Base-by-base conservation (phyloP, 768 basidiomycete genomes). In the Amylocystis lapponica region DNA sequence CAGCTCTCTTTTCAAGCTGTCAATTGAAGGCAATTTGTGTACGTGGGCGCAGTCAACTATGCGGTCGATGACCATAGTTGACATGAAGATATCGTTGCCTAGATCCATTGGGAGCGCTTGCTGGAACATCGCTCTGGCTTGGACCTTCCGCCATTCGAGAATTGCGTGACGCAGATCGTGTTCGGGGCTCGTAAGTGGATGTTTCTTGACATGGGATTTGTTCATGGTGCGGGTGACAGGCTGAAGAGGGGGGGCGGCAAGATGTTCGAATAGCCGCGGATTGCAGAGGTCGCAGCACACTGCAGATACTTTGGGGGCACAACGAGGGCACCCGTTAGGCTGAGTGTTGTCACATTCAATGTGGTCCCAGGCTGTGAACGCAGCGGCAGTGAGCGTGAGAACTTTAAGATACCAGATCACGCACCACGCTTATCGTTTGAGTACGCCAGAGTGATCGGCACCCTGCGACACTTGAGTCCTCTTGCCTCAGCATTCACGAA, bases 281-380 rank as follows among this genome's bases (percentile, higher is more conserved):
- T 45, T 41, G 39, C 57, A 57, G 20, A 63, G 29, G 17, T 54
- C 53, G 33, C 58, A 63, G 53, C 61, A 63, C 16, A 57, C 23
- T 4, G 41, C 7, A 9, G 55, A 46, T 8, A 26, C 13, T 1
- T 16, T 7, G 4, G 51, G 27, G 3, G n/a, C 7, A 21, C 58
- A 62, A 26, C 53, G 43, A 3, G 31, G 2, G 38, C 61, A 62
- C 14, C 52, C 48, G 5, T 27, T 21, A 36, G 35, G 4, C 17
- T 3, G 21, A 20, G 7, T 5, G 7, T 7, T n/a, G 22, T 20
- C 12, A 19, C 33, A 35, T 35, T 35, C 8, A 17, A 10, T 8
- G 17, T 35, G 17, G 10, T n/a, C n/a, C n/a, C n/a, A n/a, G n/a
- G n/a, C n/a, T n/a, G n/a, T n/a, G n/a, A n/a, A n/a, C n/a, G n/a